Evolutionary conservation across 1,139 yeast species (phyloP), one percentile per base, ranked within the genome.

Genomic region (Pichia sp.): DNA sequence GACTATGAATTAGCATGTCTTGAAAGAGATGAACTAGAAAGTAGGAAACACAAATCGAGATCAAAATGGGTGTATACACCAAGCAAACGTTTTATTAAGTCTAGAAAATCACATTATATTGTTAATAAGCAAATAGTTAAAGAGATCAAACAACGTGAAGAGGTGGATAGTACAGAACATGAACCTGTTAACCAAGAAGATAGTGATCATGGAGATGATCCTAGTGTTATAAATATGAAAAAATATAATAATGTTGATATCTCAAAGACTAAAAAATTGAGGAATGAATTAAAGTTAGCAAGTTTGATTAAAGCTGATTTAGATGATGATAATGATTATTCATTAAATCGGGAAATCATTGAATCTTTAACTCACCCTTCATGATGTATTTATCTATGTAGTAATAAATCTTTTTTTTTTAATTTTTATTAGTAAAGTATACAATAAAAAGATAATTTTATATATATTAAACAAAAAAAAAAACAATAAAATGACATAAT

Each of bases 141-240:
- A 7, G 44, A 36, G 25, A 24, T 46, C 49, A 25, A 40, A 50
- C 16, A 54, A 56, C 20, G 6, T 35, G 18, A 37, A 4, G 12
- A 20, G 24, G 39, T 39, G 2, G 39, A 24, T 16, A 26, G n/a
- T 15, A 37, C 76, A 2, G 57, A 57, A 34, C 62, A 62, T 4
- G 56, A 56, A n/a, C n/a, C n/a, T 29, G 62, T 62, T 42, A 29
- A 15, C 5, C 13, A 39, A 7, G 18, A 20, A 29, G 38, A 39
- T 5, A 36, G 20, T 24, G 26, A n/a, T 16, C 37, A 77, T 3
- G 57, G 57, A 35, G 63, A 62, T 4, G 56, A 56, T 29, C 62
- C 62, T 41, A 29, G n/a, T 15, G 63, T 69, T 5, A 59, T 66
- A 4, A 64, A 66, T 47, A 72, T 75, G 26, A 48, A 36, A 12